phyloP scores from a whole-genome alignment of 192 early-diverging fungal species.

The Entophlyctis luteolus region DNA sequence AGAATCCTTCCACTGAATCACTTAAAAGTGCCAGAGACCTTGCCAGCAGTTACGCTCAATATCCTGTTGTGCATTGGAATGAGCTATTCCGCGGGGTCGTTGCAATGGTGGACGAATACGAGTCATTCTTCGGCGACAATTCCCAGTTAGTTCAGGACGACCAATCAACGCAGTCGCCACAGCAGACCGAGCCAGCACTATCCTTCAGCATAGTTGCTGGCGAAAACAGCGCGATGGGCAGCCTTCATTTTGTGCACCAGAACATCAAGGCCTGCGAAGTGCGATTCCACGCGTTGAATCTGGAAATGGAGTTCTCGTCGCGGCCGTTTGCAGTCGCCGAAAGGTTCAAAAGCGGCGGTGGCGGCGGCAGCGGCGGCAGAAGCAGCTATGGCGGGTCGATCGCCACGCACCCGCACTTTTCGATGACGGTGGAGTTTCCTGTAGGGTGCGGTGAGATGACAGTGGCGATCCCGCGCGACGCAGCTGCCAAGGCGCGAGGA shows the following conservation, averaged over 20 bases:
- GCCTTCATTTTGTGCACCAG: background rate
- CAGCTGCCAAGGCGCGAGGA: constrained; percentile 1
- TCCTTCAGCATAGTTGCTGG: constrained; percentile 4
- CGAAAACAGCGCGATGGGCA: background rate
- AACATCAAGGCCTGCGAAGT: constrained; percentile 4
- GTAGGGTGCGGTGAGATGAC: constrained; percentile 8
- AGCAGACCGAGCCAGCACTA: background rate
- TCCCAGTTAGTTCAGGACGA: background rate
- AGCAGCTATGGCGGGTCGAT: background rate
- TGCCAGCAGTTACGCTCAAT: background rate
- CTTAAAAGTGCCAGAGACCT: background rate
- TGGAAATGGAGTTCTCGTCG: constrained; percentile 24
- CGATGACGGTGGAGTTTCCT: constrained; percentile 10
- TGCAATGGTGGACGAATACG: background rate
- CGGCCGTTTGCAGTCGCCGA: constrained; percentile 3
- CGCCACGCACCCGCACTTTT: constrained; percentile 6
- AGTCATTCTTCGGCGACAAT: background rate
- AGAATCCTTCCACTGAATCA: background rate
- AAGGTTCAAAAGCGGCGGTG: background rate
- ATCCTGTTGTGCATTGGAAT: constrained; percentile 17
- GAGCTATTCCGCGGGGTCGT: constrained; percentile 6
- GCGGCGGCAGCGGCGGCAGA: background rate
- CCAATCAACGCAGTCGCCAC: background rate
- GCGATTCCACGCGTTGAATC: constrained; percentile 5
- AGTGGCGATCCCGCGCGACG: background rate